These are phyloP conservation scores for Verbena officinalis DNA, from an alignment of 257 asterid genomes.

Conservation along the genomic window DNA sequence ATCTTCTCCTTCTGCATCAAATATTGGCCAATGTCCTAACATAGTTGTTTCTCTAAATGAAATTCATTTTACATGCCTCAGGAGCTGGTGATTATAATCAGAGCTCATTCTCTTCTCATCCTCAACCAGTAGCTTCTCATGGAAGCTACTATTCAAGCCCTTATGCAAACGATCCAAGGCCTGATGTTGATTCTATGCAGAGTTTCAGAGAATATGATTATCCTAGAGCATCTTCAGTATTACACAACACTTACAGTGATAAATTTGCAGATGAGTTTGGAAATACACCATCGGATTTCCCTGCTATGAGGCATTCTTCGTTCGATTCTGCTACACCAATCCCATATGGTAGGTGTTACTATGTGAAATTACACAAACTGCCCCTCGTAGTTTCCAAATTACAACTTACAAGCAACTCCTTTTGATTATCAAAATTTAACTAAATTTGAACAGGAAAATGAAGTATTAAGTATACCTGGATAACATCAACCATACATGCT, in stretches of 20 bases:
- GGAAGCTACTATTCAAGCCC: slow-evolving; percentile 14
- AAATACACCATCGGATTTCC: not conserved
- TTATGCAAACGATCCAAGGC: not conserved
- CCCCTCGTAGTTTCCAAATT: not conserved
- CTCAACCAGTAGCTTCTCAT: slow-evolving; percentile 18
- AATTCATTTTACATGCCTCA: not conserved
- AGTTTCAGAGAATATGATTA: not conserved
- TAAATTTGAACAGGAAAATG: too few species aligned
- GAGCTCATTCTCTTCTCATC: slow-evolving; percentile 26
- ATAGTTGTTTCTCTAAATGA: not conserved
- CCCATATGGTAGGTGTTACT: slow-evolving; percentile 15
- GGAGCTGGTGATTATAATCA: slow-evolving; percentile 22
- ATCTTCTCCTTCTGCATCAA: not conserved
- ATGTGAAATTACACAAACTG: not conserved
- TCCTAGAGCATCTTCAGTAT: not conserved
- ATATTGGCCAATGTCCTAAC: not conserved
- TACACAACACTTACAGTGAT: not conserved
- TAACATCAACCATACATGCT: too few species aligned
- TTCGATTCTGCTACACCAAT: slow-evolving; percentile 19
- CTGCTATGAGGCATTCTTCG: slow-evolving; percentile 3
- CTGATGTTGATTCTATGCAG: not conserved
- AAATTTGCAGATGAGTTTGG: slow-evolving; percentile 6
- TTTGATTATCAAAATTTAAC: too few species aligned
- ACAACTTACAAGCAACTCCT: too few species aligned
- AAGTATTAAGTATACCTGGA: too few species aligned